Conservation (phyloP, 208 protist species). For the Acanthamoeba healyi region DNA sequence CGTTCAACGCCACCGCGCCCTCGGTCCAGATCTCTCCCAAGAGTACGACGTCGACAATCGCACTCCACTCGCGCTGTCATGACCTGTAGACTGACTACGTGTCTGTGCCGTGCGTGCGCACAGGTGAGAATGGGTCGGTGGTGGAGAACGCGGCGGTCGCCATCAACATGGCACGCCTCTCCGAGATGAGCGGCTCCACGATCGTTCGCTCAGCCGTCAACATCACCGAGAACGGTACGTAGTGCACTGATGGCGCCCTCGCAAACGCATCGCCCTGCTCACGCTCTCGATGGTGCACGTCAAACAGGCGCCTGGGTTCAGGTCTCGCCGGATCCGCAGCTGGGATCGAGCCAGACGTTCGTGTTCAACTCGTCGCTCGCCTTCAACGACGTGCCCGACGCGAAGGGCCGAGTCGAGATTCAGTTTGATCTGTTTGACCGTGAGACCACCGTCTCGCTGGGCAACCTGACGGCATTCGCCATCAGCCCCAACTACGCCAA, state of each 20-base stretch:
- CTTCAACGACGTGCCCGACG: neutral
- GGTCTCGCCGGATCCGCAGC: neutral
- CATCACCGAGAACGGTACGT: conserved; percentile 1
- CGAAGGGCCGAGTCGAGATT: neutral
- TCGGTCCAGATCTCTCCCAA: neutral
- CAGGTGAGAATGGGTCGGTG: neutral
- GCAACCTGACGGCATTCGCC: neutral
- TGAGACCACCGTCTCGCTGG: neutral
- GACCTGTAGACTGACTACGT: neutral
- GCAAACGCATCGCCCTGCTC: neutral
- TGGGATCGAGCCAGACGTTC: neutral
- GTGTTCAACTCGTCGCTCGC: neutral
- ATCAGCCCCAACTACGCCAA: conserved; percentile 4
- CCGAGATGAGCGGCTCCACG: neutral
- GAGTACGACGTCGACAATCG: neutral
- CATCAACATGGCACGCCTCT: conserved; percentile 8
- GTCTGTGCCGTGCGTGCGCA: neutral
- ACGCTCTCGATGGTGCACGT: neutral
- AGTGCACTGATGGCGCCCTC: neutral
- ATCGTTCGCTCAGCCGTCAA: neutral
- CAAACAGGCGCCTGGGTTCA: neutral
- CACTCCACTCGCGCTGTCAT: neutral
- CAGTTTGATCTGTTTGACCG: neutral
- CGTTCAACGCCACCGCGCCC: neutral
- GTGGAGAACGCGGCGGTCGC: neutral